Evolutionary conservation across 2,329 filamentous ascomycete genomes (phyloP), one percentile per base, ranked within the genome.

Genomic region (Aspergillus sp.): DNA sequence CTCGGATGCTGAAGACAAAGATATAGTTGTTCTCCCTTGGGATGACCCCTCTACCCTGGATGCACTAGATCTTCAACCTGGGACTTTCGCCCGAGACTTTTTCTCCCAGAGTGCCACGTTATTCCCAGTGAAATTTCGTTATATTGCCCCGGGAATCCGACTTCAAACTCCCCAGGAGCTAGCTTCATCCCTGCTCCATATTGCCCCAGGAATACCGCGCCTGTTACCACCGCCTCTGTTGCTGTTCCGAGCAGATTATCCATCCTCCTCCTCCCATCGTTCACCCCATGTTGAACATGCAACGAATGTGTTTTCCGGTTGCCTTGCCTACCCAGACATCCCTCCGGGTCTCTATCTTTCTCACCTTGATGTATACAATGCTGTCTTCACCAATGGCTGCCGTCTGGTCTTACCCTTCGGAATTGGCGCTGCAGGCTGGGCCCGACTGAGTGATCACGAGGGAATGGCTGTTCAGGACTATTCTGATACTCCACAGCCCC

Each of bases 71-170:
- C 11, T 55, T 17, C 33, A 33, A 22, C 49, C 35, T 36, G 14
- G 17, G 3, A 49, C 30, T 22, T 55, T 55, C 32, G 36, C 42
- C 30, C 32, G 49, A 7, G 43, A 48, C 32, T 52, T 52, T 19
- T 41, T 45, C 7, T 38, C 7, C 2, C 33, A 41, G 6, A 47
- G 30, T 16, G 33, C 19, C 19, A 38, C 8, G 35, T n/a, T 24
- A 38, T 44, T 5, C 40, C 47, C 24, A 7, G 38, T 42, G 33
- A 13, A 20, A 33, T 52, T 50, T 20, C 47, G 32, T 22, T 48
- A 47, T 32, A 52, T 55, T 38, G 47, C 50, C 2, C 49, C 49
- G 26, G 53, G 49, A 8, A 46, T 55, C 32, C 22, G 40, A 19
- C 32, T 55, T 22, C 53, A 47, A 16, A 51, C 17, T 8, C 10